A percentile compares a stretch with the other conserved stretches of the same genome.
Conservation (phyloP, 2,329 filamentous ascomycete species). For the Hypoxylon sp. region DNA sequence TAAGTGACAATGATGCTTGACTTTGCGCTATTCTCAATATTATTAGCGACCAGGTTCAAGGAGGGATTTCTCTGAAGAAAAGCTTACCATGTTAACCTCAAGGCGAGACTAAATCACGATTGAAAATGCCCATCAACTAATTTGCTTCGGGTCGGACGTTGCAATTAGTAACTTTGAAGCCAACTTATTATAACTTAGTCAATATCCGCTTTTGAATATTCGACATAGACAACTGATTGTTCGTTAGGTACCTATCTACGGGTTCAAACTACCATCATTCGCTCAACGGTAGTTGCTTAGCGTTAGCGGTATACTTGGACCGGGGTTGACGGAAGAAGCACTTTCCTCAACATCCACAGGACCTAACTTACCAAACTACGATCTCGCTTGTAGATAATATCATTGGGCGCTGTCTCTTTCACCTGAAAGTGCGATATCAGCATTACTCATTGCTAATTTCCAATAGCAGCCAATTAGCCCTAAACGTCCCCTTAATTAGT, state of each 20-base stretch:
- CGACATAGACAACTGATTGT: too few relatives aligned
- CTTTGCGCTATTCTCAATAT: background rate
- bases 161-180: too few relatives aligned
- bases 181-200: too few relatives aligned
- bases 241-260: too few relatives aligned
- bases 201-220: too few relatives aligned
- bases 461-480: background rate
- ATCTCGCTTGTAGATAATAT: background rate
- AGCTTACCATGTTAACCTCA: too few relatives aligned
- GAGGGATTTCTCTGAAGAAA: background rate
- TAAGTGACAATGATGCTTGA: slow-evolving; percentile 7
- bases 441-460: background rate
- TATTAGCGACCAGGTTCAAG: background rate
- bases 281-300: too few relatives aligned
- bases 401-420: background rate
- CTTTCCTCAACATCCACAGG: background rate
- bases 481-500: background rate
- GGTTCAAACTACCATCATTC: too few relatives aligned
- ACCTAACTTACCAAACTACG: background rate
- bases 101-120: too few relatives aligned
- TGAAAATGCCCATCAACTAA: too few relatives aligned
- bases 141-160: too few relatives aligned
- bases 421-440: background rate
- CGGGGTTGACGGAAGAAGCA: background rate
- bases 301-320: too few relatives aligned